These are phyloP conservation scores for Cercospora citrullina DNA, from an alignment of 2,329 filamentous ascomycete genomes.

Conservation along the genomic window DNA sequence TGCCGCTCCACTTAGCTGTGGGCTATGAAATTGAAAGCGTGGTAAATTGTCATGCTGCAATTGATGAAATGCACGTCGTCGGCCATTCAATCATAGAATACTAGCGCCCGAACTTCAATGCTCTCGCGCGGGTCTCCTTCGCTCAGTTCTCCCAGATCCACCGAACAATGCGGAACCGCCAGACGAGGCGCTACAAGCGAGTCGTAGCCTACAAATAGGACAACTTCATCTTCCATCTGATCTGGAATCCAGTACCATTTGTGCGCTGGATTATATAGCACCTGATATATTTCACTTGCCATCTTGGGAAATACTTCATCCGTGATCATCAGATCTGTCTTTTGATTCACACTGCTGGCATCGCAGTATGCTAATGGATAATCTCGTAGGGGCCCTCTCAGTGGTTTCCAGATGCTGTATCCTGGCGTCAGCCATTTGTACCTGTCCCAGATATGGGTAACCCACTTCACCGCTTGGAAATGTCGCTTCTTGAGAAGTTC, in stretches of 20 bases:
- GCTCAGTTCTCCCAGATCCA: slow-evolving; percentile 7
- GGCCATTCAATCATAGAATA: slow-evolving; percentile 1
- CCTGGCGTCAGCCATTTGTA: background rate
- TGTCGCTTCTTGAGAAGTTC: slow-evolving; percentile 15
- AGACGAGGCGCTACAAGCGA: slow-evolving; percentile 3
- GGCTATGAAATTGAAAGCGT: too few relatives aligned
- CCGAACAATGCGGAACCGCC: slow-evolving; percentile 13
- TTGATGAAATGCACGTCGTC: too few relatives aligned
- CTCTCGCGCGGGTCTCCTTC: slow-evolving; percentile 13
- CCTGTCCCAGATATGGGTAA: background rate
- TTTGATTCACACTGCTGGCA: background rate
- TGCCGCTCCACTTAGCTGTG: too few relatives aligned
- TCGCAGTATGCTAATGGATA: slow-evolving; percentile 16
- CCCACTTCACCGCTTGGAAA: slow-evolving; percentile 16
- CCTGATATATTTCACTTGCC: slow-evolving; percentile 17
- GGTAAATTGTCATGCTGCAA: too few relatives aligned
- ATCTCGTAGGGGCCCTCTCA: slow-evolving; percentile 13
- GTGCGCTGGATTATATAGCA: slow-evolving; percentile 13
- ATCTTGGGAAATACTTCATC: slow-evolving; percentile 17
- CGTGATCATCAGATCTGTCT: slow-evolving; percentile 9
- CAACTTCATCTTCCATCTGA: slow-evolving; percentile 10
- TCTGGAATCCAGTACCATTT: slow-evolving; percentile 17
- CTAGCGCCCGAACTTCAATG: slow-evolving; percentile 14
- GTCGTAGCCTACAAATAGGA: slow-evolving; percentile 13
- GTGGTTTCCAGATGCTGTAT: slow-evolving; percentile 16